phyloP scores from a whole-genome alignment of 108 stramenopile genomes.

The Cyclostephanos invisitatus region DNA sequence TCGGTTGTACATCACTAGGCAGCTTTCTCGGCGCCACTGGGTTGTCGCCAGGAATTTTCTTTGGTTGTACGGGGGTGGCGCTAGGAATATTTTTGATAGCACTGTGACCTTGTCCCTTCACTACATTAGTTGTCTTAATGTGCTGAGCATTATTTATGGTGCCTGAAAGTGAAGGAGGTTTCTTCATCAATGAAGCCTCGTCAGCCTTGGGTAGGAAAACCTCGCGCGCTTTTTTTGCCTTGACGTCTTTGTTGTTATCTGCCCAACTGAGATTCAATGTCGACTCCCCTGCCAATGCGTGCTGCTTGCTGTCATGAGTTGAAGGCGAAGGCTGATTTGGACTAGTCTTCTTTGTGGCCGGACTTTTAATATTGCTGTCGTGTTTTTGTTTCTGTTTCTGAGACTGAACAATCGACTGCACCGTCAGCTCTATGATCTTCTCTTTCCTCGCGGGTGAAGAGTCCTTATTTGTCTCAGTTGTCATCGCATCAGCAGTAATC shows the following conservation, averaged over 20 bases:
- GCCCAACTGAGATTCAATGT: conserved; percentile 29
- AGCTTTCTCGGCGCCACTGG: conserved; percentile 30
- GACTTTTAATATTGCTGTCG: conserved; percentile 3
- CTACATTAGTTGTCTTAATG: not conserved
- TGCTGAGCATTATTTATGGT: conserved; percentile 5
- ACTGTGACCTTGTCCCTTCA: not conserved
- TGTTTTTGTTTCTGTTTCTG: conserved; percentile 41
- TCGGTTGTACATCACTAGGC: conserved; percentile 27
- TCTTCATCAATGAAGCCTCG: conserved; percentile 23
- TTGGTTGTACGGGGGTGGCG: conserved; percentile 7
- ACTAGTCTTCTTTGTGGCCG: conserved; percentile 16
- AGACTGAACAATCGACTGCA: conserved; percentile 7
- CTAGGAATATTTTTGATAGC: conserved; percentile 19
- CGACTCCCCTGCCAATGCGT: conserved; percentile 3
- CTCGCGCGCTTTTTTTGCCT: conserved; percentile 31
- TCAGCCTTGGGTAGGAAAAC: conserved; percentile 10
- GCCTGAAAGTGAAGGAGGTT: conserved; percentile 3
- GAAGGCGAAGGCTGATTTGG: conserved; percentile 25
- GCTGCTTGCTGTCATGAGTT: conserved; percentile 7
- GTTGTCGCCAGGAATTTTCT: conserved; percentile 25
- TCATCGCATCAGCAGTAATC: conserved; percentile 2
- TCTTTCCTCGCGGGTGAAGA: conserved; percentile 28
- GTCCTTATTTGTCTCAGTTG: not conserved
- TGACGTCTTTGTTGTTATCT: conserved; percentile 20
- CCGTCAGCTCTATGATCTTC: conserved; percentile 28